Base-by-base conservation (phyloP, 257 asterid genomes). In the Verbena officinalis region DNA sequence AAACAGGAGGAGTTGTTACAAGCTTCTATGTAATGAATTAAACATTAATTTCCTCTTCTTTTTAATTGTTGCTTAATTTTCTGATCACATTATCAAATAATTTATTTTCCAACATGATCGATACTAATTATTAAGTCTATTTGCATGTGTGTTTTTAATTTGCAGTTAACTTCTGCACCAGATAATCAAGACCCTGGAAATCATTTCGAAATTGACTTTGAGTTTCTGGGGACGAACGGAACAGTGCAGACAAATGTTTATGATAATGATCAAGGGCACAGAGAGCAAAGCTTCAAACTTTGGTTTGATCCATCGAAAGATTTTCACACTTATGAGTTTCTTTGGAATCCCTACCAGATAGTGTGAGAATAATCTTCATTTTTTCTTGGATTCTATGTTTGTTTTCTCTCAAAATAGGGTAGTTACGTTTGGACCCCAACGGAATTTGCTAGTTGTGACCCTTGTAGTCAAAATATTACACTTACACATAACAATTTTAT, bases 251-350 rank as follows among this genome's bases (percentile, higher is more conserved):
- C 95, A 23, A 88, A 88, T 62, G 72, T 84, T 7, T 86, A 50
- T 49, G 62, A 69, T 23, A 62, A 64, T 19, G 91, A 86, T 16
- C 27, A 1, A 0, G 89, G 91, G 0, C 55, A 69, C 31, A 62
- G 96, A 60, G 83, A 88, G 15, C 84, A 85, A 58, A 31, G 64
- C 10, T 76, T 88, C 67, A 54, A 34, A 0, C 89, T 88, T 13
- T 75, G 86, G 76, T 88, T 85, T 33, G 79, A 85, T 62, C 96
- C 94, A 1, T 77, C 91, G 0, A 16, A 64, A 44, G 87, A 78
- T 69, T 88, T 85, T 40, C 96, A 83, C 48, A 36, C 73, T 5
- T 85, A 83, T 3, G 66, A 63, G n/a, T 22, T 85, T 58, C 69
- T 83, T 0, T 88, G 94, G 94, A 85, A 83, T 64, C 59, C 78